phyloP scores from a whole-genome alignment of 106 monocot genomes.

The Apostasia ramifera region DNA sequence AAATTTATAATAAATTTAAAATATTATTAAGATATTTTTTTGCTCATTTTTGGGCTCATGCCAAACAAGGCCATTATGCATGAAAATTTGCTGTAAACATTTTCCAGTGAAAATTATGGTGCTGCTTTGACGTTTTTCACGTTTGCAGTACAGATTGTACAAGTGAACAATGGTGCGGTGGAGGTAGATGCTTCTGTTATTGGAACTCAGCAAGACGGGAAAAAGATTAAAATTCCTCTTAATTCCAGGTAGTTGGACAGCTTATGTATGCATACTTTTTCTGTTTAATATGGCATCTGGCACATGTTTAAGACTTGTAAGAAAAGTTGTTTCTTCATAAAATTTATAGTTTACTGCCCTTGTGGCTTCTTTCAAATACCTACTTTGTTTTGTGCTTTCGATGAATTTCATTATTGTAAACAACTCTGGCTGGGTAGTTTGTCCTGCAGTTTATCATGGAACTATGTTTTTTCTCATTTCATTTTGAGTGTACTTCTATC shows the following conservation, averaged over 20 bases:
- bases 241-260: constrained; percentile 74
- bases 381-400: not conserved
- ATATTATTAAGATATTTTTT: too few species aligned
- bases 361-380: too few species aligned
- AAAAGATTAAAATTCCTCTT: constrained; percentile 86
- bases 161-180: constrained; percentile 83
- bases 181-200: constrained; percentile 85
- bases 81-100: too few species aligned
- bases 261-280: not conserved
- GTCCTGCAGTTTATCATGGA: not conserved
- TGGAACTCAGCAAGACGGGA: constrained; percentile 80
- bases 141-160: constrained; percentile 57
- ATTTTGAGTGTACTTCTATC: not conserved
- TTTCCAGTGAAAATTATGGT: too few species aligned
- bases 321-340: not conserved
- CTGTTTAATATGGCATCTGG: too few species aligned
- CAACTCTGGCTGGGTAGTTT: not conserved
- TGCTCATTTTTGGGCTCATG: too few species aligned
- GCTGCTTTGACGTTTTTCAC: constrained; percentile 4
- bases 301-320: not conserved
- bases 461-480: not conserved
- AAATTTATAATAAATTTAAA: too few species aligned
- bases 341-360: too few species aligned
- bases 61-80: too few species aligned
- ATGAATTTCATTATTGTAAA: not conserved